Conservation (phyloP, 2,329 filamentous ascomycete species). For the Emydomyces testavorans region DNA sequence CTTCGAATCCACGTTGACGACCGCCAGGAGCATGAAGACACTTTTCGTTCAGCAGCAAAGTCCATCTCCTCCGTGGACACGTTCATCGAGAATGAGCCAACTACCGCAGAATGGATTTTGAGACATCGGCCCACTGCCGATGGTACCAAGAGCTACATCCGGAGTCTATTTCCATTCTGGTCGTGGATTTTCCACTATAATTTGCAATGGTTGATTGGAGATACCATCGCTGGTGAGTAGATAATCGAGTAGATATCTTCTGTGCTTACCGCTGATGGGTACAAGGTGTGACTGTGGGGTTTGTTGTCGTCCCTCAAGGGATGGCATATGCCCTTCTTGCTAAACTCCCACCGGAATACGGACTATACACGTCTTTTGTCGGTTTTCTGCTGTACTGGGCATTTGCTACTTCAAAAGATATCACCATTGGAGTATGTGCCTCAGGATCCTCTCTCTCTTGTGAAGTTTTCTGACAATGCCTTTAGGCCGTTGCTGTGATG, state of each 20-base stretch:
- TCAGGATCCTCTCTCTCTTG: not conserved
- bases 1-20: constrained; percentile 15
- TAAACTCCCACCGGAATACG: constrained; percentile 49
- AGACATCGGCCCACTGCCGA: constrained; percentile 9
- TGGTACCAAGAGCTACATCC: constrained; percentile 12
- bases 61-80: constrained; percentile 19
- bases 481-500: constrained; percentile 46
- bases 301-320: constrained; percentile 51
- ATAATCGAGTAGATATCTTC: not conserved
- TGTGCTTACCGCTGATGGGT: not conserved
- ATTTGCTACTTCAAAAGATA: constrained; percentile 52
- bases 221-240: constrained; percentile 32
- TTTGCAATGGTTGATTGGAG: constrained; percentile 38
- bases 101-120: constrained; percentile 14
- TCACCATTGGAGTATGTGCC: constrained; percentile 13
- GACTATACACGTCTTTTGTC: constrained; percentile 50
- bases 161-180: constrained; percentile 39
- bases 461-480: constrained; percentile 7
- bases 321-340: constrained; percentile 54
- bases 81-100: constrained; percentile 17
- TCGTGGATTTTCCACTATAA: constrained; percentile 45
- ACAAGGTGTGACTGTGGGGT: constrained; percentile 32
- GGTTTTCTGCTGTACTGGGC: constrained; percentile 48
- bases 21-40: constrained; percentile 13
- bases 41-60: constrained; percentile 12